A percentile compares a stretch with the other conserved stretches of the same genome.
phyloP scores from a whole-genome alignment of 2,329 filamentous ascomycete genomes.

The Apiospora hydei region DNA sequence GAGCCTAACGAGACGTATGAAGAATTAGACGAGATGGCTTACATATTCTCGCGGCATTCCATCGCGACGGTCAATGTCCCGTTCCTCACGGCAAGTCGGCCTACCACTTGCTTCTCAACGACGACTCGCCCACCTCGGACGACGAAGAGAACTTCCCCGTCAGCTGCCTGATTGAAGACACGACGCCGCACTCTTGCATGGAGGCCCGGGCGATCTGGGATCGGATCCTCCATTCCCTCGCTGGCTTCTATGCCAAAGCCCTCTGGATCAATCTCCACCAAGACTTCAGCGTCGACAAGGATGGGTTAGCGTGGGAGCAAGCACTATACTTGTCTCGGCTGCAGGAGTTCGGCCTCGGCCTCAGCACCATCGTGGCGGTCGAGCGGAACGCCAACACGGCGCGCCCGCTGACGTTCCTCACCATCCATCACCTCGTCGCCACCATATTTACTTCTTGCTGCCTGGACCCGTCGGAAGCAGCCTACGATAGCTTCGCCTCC shows the following conservation, averaged over 20 bases:
- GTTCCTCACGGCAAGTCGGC: constrained; percentile 38
- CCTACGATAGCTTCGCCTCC: constrained; percentile 36
- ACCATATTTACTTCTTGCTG: constrained; percentile 35
- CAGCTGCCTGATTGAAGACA: constrained; percentile 26
- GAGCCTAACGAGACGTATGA: constrained; percentile 25
- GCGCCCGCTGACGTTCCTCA: constrained; percentile 30
- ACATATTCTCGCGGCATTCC: constrained; percentile 37
- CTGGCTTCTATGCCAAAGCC: constrained; percentile 35
- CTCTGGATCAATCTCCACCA: constrained; percentile 36
- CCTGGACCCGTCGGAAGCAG: constrained; percentile 36
- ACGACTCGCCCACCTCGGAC: constrained; percentile 27
- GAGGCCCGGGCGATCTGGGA: constrained; percentile 36
- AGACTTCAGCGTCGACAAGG: constrained; percentile 33
- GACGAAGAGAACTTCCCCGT: constrained; percentile 24
- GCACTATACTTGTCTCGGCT: constrained; percentile 31
- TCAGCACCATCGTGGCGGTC: constrained; percentile 30
- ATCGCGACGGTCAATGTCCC: constrained; percentile 34
- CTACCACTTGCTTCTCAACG: constrained; percentile 38
- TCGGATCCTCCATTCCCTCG: constrained; percentile 32
- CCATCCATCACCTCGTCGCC: constrained; percentile 33
- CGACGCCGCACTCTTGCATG: constrained; percentile 28
- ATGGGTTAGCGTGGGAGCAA: constrained; percentile 32
- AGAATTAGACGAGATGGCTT: constrained; percentile 38
- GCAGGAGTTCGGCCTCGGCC: constrained; percentile 31
- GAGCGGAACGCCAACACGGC: constrained; percentile 22